Evolutionary conservation across 768 basidiomycete genomes (phyloP), one percentile per base, ranked within the genome.

Genomic region (Trametes maxima): DNA sequence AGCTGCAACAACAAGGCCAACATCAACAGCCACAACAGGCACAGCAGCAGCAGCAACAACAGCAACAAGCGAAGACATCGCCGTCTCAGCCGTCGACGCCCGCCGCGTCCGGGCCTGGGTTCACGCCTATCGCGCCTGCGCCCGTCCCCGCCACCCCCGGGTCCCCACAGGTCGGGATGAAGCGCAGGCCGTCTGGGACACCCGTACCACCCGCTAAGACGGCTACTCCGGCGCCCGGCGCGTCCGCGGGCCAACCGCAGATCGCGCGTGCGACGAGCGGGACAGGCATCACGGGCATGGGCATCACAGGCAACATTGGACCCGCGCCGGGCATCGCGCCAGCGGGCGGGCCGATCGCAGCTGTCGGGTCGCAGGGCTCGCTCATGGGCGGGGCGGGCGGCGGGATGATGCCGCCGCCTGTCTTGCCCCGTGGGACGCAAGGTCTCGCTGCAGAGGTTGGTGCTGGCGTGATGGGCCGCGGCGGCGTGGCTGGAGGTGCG

Each of bases 371-470:
- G 16, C 12, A 67, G 5, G 67, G 65, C 22, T 60, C 72, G 47
- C 64, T 73, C 24, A 62, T 70, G 64, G 72, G 70, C n/a, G 72
- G 69, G 19, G 68, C 71, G 12, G 68, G 66, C 1, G 72, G 72
- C 35, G 71, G 76, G 22, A 58, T 77, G 45, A 79, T 78, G 78
- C 76, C 76, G 12, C 78, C 76, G 5, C 78, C 78, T 22, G 71
- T 74, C 22, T 57, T 74, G 42, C 72, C 72, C 4, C 72, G 72
- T 16, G 22, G 55, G 10, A 39, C 48, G 11, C 42, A 48, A 40
- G 66, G 55, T 40, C 59, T n/a, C 16, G 21, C 8, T 21, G 44
- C 46, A 6, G 22, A 33, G 28, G 28, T 8, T 8, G 28, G 28
- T 8, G 28, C 28, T 3, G 28, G 28, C 28, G 28, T 33, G 28